These are phyloP conservation scores for Amanita thiersii DNA, from an alignment of 768 basidiomycete genomes.

Conservation along the genomic window DNA sequence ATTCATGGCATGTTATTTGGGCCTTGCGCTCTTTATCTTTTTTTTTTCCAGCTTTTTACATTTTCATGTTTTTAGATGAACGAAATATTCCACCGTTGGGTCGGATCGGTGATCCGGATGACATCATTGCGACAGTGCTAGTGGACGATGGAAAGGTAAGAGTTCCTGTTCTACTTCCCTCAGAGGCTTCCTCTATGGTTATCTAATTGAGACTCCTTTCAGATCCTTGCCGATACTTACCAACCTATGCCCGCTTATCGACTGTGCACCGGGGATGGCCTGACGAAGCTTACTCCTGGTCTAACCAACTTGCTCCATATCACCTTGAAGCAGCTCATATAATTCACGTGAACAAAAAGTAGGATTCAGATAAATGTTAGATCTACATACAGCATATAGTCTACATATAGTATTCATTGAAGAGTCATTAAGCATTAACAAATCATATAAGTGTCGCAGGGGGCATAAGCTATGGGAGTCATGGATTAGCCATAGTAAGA, in stretches of 20 bases:
- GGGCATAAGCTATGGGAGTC: neutral
- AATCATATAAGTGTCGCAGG: conserved; percentile 1
- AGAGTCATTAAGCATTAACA: conserved; percentile 1
- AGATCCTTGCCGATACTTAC: conserved; percentile 70
- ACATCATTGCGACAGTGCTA: conserved; percentile 71
- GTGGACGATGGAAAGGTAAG: conserved; percentile 61
- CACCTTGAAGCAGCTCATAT: neutral
- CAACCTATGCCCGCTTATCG: conserved; percentile 82
- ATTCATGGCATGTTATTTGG: conserved; percentile 53
- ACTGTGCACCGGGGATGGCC: conserved; percentile 67
- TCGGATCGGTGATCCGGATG: conserved; percentile 76
- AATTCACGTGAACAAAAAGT: neutral
- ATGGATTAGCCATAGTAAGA: conserved; percentile 7
- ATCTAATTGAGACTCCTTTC: neutral
- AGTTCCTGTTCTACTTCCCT: conserved; percentile 5
- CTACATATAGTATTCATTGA: neutral
- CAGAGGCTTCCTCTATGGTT: conserved; percentile 1
- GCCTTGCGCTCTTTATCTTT: neutral
- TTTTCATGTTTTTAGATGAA: conserved; percentile 36
- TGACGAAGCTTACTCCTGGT: conserved; percentile 61
- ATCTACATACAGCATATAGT: conserved; percentile 1
- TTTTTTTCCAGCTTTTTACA: neutral
- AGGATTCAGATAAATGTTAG: neutral
- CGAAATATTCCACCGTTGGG: conserved; percentile 70
- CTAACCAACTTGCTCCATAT: conserved; percentile 40